Evolutionary conservation across 768 basidiomycete species (phyloP).

Genomic region (Trametes punicea): DNA sequence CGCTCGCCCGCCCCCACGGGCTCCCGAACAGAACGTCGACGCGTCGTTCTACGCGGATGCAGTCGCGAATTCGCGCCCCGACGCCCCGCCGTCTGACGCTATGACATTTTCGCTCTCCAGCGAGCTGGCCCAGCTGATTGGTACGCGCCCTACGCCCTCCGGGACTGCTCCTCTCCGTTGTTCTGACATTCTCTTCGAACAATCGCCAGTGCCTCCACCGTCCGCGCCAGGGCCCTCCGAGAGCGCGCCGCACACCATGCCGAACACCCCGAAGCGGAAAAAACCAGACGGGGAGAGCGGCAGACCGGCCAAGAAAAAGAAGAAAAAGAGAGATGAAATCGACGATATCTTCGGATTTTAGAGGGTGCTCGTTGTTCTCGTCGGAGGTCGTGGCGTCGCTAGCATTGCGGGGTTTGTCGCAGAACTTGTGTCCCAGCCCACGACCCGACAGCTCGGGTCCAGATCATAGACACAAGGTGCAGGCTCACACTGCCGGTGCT

Average conservation of each 20-base stretch:
- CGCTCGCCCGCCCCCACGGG: background rate
- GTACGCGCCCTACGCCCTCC: background rate
- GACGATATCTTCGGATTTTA: constrained; percentile 62
- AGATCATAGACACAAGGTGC: no score
- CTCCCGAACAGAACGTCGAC: background rate
- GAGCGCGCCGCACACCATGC: background rate
- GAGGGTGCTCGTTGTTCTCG: background rate
- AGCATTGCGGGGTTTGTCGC: background rate
- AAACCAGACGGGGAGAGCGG: constrained; percentile 7
- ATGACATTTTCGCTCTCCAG: constrained; percentile 8
- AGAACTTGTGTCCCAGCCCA: no score
- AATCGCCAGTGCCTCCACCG: background rate
- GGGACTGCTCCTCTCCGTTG: background rate
- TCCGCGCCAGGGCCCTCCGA: background rate
- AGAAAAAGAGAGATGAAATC: constrained; percentile 52
- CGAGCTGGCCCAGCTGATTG: constrained; percentile 6
- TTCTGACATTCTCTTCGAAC: background rate
- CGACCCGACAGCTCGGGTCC: no score
- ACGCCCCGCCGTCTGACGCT: background rate
- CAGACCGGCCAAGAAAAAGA: constrained; percentile 36
- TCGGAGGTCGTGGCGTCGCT: background rate
- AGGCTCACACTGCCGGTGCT: no score
- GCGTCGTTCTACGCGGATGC: constrained; percentile 1
- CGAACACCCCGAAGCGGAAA: constrained; percentile 18
- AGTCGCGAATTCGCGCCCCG: background rate